Conservation (phyloP, 306 rosid genomes). For the Hippophae tibetana region DNA sequence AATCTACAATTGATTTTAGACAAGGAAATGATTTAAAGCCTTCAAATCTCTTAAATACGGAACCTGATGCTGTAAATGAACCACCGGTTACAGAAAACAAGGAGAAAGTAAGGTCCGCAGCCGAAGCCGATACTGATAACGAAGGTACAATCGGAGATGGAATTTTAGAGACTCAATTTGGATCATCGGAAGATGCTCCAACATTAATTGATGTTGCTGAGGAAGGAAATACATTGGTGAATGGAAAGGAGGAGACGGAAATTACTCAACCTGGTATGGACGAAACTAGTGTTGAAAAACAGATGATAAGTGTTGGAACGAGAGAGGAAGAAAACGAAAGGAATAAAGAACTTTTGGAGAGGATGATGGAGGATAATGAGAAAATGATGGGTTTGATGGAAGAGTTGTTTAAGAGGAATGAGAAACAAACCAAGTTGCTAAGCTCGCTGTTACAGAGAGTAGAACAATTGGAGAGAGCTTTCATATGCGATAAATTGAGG, state of each 20-base stretch:
- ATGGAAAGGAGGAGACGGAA: slow-evolving; percentile 11
- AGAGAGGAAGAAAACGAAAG: slow-evolving; percentile 7
- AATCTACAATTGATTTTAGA: no score
- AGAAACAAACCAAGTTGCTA: slow-evolving; percentile 37
- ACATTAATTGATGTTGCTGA: slow-evolving; percentile 7
- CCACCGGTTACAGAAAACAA: background rate
- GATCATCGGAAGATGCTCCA: slow-evolving; percentile 4
- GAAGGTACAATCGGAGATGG: background rate
- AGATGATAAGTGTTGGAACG: background rate
- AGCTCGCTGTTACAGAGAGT: slow-evolving; percentile 52
- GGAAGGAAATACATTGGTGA: slow-evolving; percentile 6
- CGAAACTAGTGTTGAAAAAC: background rate
- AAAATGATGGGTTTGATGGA: slow-evolving; percentile 53
- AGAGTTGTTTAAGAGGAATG: slow-evolving; percentile 38
- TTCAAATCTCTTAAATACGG: no score
- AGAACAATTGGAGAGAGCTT: slow-evolving; percentile 49
- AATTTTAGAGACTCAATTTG: slow-evolving; percentile 9
- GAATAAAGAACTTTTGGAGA: slow-evolving; percentile 30
- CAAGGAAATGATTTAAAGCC: no score
- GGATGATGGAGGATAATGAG: slow-evolving; percentile 50
- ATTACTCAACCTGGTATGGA: background rate
- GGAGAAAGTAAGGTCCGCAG: background rate
- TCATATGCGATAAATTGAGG: slow-evolving; percentile 33
- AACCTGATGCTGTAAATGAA: no score
- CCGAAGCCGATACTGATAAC: background rate